Evolutionary conservation across 345 rosid genomes (phyloP).

Genomic region (Salix exigua): DNA sequence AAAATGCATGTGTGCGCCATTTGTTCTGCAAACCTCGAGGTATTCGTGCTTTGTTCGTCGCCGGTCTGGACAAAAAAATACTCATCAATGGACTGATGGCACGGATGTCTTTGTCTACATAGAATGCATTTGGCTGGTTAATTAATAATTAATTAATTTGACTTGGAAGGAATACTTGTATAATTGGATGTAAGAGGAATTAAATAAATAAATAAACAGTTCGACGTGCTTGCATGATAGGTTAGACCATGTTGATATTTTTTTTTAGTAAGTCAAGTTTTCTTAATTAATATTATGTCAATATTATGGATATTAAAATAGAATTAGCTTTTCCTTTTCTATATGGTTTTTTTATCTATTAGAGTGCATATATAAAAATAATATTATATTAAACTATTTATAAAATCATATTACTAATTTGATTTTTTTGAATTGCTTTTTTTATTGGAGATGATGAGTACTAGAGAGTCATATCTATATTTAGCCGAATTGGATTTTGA

Average conservation of each 20-base stretch:
- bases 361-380: no score
- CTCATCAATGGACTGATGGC: background rate
- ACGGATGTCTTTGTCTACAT: background rate
- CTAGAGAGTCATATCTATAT: no score
- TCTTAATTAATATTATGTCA: no score
- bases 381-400: no score
- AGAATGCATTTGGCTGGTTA: background rate
- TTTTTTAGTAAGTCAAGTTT: no score
- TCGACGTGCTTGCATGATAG: background rate
- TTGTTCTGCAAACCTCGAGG: background rate
- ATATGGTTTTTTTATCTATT: no score
- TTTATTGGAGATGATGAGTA: no score
- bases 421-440: no score
- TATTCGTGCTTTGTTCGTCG: background rate
- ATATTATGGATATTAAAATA: no score
- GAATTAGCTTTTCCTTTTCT: no score
- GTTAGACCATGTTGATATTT: background rate
- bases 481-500: no score
- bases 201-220: background rate
- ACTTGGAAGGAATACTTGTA: background rate
- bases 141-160: background rate
- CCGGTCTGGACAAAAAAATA: background rate
- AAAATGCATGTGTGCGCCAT: background rate
- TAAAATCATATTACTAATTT: no score
- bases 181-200: background rate